phyloP scores from a whole-genome alignment of 2,329 filamentous ascomycete genomes.

The Cladobotryum protrusum region DNA sequence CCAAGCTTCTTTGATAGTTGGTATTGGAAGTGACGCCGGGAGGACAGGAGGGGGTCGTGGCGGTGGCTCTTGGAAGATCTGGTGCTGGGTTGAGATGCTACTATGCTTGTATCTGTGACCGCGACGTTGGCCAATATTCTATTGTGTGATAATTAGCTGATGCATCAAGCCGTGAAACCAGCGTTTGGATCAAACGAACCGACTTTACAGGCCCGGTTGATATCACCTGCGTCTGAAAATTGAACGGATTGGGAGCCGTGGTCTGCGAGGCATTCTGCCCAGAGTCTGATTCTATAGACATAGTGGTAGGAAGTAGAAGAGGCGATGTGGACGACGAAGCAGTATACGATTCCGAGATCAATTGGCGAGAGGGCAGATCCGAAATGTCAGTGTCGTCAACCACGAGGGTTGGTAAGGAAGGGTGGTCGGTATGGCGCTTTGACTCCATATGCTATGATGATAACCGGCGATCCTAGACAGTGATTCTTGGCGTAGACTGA shows the following conservation, averaged over 20 bases:
- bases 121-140: slow-evolving; percentile 86
- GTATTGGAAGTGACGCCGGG: slow-evolving; percentile 85
- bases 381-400: slow-evolving; percentile 17
- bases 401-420: slow-evolving; percentile 10
- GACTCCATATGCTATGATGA: background rate
- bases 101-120: slow-evolving; percentile 98
- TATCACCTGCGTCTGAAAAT: slow-evolving; percentile 81
- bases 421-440: background rate
- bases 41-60: slow-evolving; percentile 79
- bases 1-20: slow-evolving; percentile 81
- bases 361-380: background rate
- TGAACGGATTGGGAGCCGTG: slow-evolving; percentile 66
- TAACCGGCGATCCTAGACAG: background rate
- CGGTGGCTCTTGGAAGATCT: slow-evolving; percentile 92
- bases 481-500: background rate
- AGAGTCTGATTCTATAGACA: slow-evolving; percentile 15
- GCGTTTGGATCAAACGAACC: slow-evolving; percentile 40
- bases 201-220: slow-evolving; percentile 72
- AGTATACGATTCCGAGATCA: background rate
- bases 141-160: background rate
- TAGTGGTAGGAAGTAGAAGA: slow-evolving; percentile 20
- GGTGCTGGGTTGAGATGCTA: slow-evolving; percentile 79
- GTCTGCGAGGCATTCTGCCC: slow-evolving; percentile 15
- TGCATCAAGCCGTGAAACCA: no score
- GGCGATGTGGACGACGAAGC: background rate